Percentiles rank a stretch among this genome's conserved stretches.
phyloP scores from a whole-genome alignment of 2,329 filamentous ascomycete species.

The Clonostachys rhizophaga region DNA sequence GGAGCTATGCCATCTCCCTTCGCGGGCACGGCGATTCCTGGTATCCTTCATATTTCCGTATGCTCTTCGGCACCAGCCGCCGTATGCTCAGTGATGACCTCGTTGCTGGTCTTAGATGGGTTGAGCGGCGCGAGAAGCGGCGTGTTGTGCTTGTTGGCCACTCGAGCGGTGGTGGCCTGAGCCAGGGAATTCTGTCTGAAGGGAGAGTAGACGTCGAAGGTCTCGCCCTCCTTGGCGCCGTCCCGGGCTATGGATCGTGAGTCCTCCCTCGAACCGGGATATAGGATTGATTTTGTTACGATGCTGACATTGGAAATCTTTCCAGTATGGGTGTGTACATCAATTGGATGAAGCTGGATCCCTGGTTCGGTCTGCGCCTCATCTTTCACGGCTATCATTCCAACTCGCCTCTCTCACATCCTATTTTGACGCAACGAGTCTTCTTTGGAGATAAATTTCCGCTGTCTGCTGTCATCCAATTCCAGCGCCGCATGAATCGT shows the following conservation, averaged over 20 bases:
- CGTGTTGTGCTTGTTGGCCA: conserved; percentile 42
- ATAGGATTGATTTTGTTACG: too few relatives aligned
- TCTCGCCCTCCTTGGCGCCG: conserved; percentile 38
- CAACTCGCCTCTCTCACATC: conserved; percentile 46
- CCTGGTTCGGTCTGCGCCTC: conserved; percentile 39
- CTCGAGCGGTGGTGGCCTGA: conserved; percentile 44
- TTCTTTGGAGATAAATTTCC: conserved; percentile 45
- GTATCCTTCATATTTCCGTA: conserved; percentile 39
- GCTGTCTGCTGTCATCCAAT: conserved; percentile 27
- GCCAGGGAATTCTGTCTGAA: conserved; percentile 41
- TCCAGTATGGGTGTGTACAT: conserved; percentile 35
- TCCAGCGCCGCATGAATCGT: conserved; percentile 34
- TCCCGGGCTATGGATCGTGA: conserved; percentile 30
- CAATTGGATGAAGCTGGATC: conserved; percentile 41
- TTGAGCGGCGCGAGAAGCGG: conserved; percentile 7
- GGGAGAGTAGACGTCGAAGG: conserved; percentile 31
- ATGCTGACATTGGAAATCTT: too few relatives aligned
- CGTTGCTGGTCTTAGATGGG: conserved; percentile 31
- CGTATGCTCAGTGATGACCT: conserved; percentile 37
- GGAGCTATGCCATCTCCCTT: conserved; percentile 46
- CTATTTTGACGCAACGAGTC: conserved; percentile 36
- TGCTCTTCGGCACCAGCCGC: conserved; percentile 40
- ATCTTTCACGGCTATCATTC: conserved; percentile 41
- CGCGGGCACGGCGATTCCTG: conserved; percentile 49
- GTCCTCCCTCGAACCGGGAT: not conserved